A percentile compares a stretch with the other conserved stretches of the same genome.
phyloP scores from a whole-genome alignment of 2,329 filamentous ascomycete species.

The Ophiostoma montium region DNA sequence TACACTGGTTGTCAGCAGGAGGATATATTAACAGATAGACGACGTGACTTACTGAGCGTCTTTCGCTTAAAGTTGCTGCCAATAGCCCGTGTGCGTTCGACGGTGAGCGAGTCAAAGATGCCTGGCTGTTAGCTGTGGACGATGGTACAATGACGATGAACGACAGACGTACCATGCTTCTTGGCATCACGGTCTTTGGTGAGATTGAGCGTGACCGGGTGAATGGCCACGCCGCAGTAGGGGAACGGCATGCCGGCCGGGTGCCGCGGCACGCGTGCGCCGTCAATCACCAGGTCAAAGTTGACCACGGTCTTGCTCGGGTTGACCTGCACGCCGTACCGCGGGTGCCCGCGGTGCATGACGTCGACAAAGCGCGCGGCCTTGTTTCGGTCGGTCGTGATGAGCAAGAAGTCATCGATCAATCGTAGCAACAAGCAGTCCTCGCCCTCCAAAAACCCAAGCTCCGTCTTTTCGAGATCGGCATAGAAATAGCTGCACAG shows the following conservation, averaged over 20 bases:
- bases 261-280: constrained; percentile 34
- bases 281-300: constrained; percentile 52
- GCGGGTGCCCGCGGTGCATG: constrained; percentile 67
- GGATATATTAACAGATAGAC: not conserved
- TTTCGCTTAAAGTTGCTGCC: constrained; percentile 73
- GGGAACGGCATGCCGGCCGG: constrained; percentile 45
- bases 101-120: constrained; percentile 59
- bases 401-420: constrained; percentile 85
- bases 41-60: constrained; percentile 36
- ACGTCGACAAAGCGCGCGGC: constrained; percentile 58
- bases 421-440: constrained; percentile 62
- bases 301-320: constrained; percentile 70
- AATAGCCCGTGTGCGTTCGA: constrained; percentile 58
- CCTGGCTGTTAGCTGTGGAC: constrained; percentile 22
- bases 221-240: constrained; percentile 73
- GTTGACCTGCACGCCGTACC: constrained; percentile 71
- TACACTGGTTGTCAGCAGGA: constrained; percentile 24
- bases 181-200: constrained; percentile 48
- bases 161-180: constrained; percentile 15
- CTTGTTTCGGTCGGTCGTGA: constrained; percentile 55
- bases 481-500: constrained; percentile 96
- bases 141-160: not conserved
- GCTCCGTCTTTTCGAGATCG: constrained; percentile 56
- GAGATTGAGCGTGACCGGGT: constrained; percentile 62
- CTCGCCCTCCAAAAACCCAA: constrained; percentile 44